Base-by-base conservation (phyloP, 108 stramenopile genomes). In the Cyclotella cryptica region DNA sequence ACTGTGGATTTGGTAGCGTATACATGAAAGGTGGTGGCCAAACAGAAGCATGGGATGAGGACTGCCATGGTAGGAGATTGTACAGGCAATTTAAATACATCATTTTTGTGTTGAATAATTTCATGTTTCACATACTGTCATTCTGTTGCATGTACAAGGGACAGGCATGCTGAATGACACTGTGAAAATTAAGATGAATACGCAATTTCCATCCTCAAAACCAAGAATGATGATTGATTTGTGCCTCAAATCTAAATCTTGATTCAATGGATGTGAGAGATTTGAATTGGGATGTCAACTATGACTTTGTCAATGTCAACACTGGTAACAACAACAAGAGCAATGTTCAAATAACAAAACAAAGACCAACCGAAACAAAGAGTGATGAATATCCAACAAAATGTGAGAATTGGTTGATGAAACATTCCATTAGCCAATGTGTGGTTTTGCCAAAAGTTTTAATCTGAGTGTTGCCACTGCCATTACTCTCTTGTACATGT, bases 381-480 rank as follows among this genome's bases (percentile, higher is more conserved):
- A 89, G 30, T 47, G 82, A 15, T 95, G 96, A n/a, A 90, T 97
- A 47, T 87, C 90, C 13, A 74, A 86, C n/a, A 77, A 85, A 53
- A 85, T 95, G 78, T 78, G 73, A 42, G 65, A 57, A 18, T 55
- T 86, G 46, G 88, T 93, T 0, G 96, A 97, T 75, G 86, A 86
- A 67, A 80, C 89, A 15, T 95, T 97, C 68, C 80, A 83, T 39
- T 57, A 96, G 45, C 95, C 95, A 52, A 97, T 97, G 95, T 82
- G 64, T 60, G 96, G 96, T 26, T 94, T 96, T 84, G 93, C 95
- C 12, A 95, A 97, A 72, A 89, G 88, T 57, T 95, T 92, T 81
- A 97, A 97, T 67, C 81, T 97, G 64, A 85, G 84, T 45, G 96
- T 95, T 15, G 95, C 96, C 10, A 95, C 94, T 19, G 88, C 90